A percentile compares a stretch with the other conserved stretches of the same genome.
Conservation (phyloP, 2,329 filamentous ascomycete species). For the Fusarium veterinarium region DNA sequence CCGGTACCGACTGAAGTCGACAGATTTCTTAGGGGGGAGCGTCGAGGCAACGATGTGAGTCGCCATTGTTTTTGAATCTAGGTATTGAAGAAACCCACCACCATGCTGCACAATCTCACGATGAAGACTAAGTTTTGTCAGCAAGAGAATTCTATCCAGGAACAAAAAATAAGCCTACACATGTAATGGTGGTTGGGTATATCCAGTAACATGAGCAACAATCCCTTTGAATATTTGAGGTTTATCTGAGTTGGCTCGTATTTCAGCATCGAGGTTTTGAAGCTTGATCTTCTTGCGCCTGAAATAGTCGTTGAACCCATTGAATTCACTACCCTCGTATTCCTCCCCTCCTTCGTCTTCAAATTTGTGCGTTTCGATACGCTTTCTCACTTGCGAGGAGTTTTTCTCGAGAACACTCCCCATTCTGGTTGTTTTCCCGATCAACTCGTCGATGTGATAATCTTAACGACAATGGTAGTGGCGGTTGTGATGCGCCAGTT, state of each 20-base stretch:
- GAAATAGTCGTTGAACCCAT: slow-evolving; percentile 92
- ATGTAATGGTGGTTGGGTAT: slow-evolving; percentile 92
- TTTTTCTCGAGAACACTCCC: slow-evolving; percentile 71
- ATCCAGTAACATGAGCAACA: slow-evolving; percentile 92
- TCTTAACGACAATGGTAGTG: slow-evolving; percentile 12
- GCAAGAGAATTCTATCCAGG: neutral
- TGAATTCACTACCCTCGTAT: slow-evolving; percentile 87
- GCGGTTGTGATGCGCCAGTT: slow-evolving; percentile 7
- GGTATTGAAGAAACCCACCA: slow-evolving; percentile 93
- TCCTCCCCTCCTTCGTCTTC: slow-evolving; percentile 88
- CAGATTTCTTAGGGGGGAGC: slow-evolving; percentile 90
- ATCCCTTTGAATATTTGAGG: slow-evolving; percentile 91
- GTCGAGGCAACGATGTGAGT: slow-evolving; percentile 96
- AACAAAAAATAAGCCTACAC: slow-evolving; percentile 60
- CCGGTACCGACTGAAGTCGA: slow-evolving; percentile 88
- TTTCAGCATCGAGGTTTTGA: slow-evolving; percentile 89
- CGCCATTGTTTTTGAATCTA: slow-evolving; percentile 93
- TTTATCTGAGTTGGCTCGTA: slow-evolving; percentile 76
- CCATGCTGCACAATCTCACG: slow-evolving; percentile 89
- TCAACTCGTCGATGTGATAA: neutral
- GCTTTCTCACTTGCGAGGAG: slow-evolving; percentile 70
- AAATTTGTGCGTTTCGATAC: slow-evolving; percentile 76
- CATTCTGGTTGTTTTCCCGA: slow-evolving; percentile 56
- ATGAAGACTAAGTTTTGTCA: slow-evolving; percentile 68
- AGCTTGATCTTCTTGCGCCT: slow-evolving; percentile 96